Evolutionary conservation across 192 early-diverging fungal species (phyloP), one percentile per base, ranked within the genome.

Genomic region (Neocallimastix lanati): DNA sequence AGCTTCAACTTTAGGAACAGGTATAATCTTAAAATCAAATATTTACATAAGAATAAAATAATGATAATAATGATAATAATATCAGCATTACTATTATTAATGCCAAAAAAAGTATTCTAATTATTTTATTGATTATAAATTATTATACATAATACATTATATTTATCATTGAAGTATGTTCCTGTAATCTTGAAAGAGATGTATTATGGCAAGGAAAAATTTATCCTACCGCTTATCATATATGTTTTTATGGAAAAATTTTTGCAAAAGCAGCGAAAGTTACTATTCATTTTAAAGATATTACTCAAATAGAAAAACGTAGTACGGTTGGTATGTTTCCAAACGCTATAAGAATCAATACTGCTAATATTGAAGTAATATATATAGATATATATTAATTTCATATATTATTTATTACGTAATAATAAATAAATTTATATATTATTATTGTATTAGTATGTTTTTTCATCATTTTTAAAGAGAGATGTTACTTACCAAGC

Each of bases 171-270:
- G 3, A 6, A 67, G 50, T 67, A n/a, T 67, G 50, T 67, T 11
- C 50, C 1, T 89, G 88, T 82, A 88, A 88, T 27, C 67, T 89
- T n/a, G 88, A 89, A 35, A 78, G 87, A 13, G 88, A 89, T 35
- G 86, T 83, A n/a, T 78, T 89, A 27, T 89, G 88, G 85, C 87
- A 90, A n/a, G 88, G 88, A 14, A 83, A 86, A 21, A 76, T 89
- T 13, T 89, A 85, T 40, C 50, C 85, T 1, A 90, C 88, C 21
- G 80, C 77, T 28, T 80, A 40, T 13, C 86, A 90, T 82, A 77
- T 90, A 4, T 86, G 85, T 38, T 89, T 89, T 36, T 88, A 89
- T 29, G 89, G 87, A 0, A 88, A 88, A 29, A 81, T 88, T 12
- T 88, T 90, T 81, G 80, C 80, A n/a, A 90, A 85, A 76, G 79